Base-by-base conservation (phyloP, 192 early-diverging fungal genomes). In the Backusella westeae region DNA sequence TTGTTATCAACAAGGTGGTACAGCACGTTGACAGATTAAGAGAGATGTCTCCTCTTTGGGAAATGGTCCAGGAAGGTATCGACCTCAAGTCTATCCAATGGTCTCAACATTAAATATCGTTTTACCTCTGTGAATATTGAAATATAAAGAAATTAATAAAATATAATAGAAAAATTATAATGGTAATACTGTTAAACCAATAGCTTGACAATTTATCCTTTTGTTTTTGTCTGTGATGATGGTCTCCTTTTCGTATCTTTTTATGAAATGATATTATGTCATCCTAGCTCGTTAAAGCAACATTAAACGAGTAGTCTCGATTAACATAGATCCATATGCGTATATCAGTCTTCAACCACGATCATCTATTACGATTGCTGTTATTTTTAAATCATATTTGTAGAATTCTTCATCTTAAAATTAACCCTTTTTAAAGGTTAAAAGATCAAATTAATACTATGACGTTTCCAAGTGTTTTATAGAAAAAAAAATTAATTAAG, bases 31-130 rank as follows among this genome's bases (percentile, higher is more conserved):
- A 90, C 68, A 90, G 91, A 72, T 80, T 99, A 77, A 85, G 97
- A 56, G 97, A 99, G 69, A 97, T 99, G 96, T 94, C 92, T 73
- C 97, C 97, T 19, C 87, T 99, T 59, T 99, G 96, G 96, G 97
- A 99, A 83, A 99, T 99, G 97, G 92, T 91, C 71, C 94, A 95
- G 80, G 96, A 97, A 67, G 96, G 96, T 5, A 94, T 97, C 75
- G 96, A 97, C 79, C 78, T 97, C 75, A 96, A 96, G 87, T 86
- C 87, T 39, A 97, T 97, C 75, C 89, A 97, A 87, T 97, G 96
- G 96, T 85, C 90, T 73, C 94, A 96, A 80, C 94, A 97, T 82
- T 97, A 86, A 80, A 69, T 15, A 41, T 3, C n/a, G n/a, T 36
- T 41, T 42, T 70, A 70, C 26, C 36, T 12, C 69, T 42, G 69